Conservation (phyloP, 192 early-diverging fungal genomes). For the Diversispora epigaea region DNA sequence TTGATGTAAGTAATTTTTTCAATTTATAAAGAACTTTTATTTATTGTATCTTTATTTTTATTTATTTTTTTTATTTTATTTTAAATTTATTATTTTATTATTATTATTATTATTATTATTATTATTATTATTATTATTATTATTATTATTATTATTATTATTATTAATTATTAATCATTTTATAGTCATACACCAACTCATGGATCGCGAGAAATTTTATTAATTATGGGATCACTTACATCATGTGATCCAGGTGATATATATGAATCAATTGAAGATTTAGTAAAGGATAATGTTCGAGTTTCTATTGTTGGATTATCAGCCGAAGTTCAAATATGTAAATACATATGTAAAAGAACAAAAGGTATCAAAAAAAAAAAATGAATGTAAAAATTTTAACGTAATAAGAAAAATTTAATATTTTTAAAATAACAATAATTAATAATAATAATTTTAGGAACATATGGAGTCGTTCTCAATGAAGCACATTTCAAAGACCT, state of each 20-base stretch:
- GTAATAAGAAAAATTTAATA: too few species aligned
- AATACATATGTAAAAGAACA: slow-evolving; percentile 70
- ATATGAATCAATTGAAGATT: slow-evolving; percentile 68
- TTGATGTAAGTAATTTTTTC: too few species aligned
- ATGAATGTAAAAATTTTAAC: too few species aligned
- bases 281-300: slow-evolving; percentile 71
- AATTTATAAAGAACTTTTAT: too few species aligned
- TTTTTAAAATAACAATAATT: too few species aligned
- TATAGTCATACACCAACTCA: slow-evolving; percentile 81
- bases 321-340: slow-evolving; percentile 87
- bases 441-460: slow-evolving; percentile 48
- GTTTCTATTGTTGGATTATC: slow-evolving; percentile 87
- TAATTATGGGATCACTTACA: slow-evolving; percentile 86
- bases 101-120: too few species aligned
- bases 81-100: too few species aligned
- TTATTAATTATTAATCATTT: not conserved
- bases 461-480: slow-evolving; percentile 80
- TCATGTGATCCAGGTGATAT: slow-evolving; percentile 96
- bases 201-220: slow-evolving; percentile 81
- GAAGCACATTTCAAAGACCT: slow-evolving; percentile 82
- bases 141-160: not conserved
- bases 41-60: too few species aligned
- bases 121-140: too few species aligned
- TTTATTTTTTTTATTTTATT: too few species aligned
- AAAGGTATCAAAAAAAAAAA: too few species aligned